Percentiles rank a stretch among this genome's conserved stretches.
These are phyloP conservation scores for Amoebophrya sp. DNA, from an alignment of 169 alveolate genomes.

Conservation along the genomic window DNA sequence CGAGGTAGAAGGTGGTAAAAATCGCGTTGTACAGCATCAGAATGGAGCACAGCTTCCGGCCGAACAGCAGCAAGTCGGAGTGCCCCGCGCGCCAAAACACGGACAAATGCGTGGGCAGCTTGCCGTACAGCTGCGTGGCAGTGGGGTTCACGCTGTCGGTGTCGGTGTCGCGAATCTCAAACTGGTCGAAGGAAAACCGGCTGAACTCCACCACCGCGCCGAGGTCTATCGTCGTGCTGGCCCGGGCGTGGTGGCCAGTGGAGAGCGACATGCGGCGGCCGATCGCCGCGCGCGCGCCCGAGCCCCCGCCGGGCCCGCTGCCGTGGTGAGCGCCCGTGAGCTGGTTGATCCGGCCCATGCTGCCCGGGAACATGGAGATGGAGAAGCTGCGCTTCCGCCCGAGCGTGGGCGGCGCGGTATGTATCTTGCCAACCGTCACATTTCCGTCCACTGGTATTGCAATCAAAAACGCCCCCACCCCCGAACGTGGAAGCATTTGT, in stretches of 20 bases:
- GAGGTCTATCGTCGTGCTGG: background rate
- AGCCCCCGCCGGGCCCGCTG: background rate
- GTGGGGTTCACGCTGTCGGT: background rate
- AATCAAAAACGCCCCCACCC: background rate
- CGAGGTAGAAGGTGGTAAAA: background rate
- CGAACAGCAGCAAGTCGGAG: background rate
- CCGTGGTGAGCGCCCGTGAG: too few species aligned
- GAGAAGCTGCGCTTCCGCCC: background rate
- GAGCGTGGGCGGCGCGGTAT: background rate
- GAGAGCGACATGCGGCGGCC: background rate
- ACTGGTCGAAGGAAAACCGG: background rate
- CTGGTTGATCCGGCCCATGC: too few species aligned
- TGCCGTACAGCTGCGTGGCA: background rate
- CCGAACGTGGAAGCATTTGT: background rate
- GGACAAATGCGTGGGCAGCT: background rate
- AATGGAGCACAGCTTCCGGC: background rate
- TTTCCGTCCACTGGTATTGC: background rate
- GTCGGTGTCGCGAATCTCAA: background rate
- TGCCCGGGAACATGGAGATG: background rate
- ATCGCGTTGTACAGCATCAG: background rate
- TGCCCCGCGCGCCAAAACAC: background rate
- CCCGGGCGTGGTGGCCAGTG: background rate
- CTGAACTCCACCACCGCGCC: background rate
- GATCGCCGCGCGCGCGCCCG: background rate
- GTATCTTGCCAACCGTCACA: too few species aligned